phyloP scores from a whole-genome alignment of 2,329 filamentous ascomycete species.

The Diplodia scrobiculata region DNA sequence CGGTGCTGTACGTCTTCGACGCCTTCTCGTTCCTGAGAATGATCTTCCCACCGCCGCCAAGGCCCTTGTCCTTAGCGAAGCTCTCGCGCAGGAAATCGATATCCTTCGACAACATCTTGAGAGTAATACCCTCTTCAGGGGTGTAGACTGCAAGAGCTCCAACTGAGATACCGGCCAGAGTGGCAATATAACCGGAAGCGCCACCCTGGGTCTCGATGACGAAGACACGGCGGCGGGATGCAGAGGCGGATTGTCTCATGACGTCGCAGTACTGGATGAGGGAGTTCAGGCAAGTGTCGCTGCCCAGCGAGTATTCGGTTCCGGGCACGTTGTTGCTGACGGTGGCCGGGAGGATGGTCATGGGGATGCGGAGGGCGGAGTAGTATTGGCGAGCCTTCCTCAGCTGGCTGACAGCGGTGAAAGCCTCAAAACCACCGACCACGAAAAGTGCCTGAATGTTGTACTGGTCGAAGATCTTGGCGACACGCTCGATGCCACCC shows the following conservation, averaged over 20 bases:
- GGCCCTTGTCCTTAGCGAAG: constrained; percentile 82
- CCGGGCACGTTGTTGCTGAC: constrained; percentile 98
- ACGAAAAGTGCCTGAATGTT: constrained; percentile 89
- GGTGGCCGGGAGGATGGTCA: constrained; percentile 89
- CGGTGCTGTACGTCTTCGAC: constrained; percentile 83
- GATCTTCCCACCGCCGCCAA: constrained; percentile 85
- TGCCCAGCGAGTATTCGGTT: constrained; percentile 94
- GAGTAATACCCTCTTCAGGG: constrained; percentile 90
- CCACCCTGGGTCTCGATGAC: constrained; percentile 98
- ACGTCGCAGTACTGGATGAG: constrained; percentile 94
- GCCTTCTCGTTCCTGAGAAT: constrained; percentile 97
- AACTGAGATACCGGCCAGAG: constrained; percentile 84
- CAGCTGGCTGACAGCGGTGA: constrained; percentile 86
- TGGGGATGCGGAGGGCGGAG: constrained; percentile 86
- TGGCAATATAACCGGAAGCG: constrained; percentile 89
- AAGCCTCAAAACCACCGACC: constrained; percentile 94
- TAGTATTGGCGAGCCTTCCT: constrained; percentile 77
- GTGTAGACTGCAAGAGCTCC: constrained; percentile 94
- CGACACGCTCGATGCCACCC: constrained; percentile 68
- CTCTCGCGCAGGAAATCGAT: constrained; percentile 85
- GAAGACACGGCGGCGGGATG: constrained; percentile 89
- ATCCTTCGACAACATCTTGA: constrained; percentile 89
- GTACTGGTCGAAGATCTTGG: constrained; percentile 80
- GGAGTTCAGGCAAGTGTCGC: constrained; percentile 94
- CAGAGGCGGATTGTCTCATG: constrained; percentile 94